Evolutionary conservation across 495 filamentous ascomycete species (phyloP), one percentile per base, ranked within the genome.

Genomic region (Penicillium desertorum): DNA sequence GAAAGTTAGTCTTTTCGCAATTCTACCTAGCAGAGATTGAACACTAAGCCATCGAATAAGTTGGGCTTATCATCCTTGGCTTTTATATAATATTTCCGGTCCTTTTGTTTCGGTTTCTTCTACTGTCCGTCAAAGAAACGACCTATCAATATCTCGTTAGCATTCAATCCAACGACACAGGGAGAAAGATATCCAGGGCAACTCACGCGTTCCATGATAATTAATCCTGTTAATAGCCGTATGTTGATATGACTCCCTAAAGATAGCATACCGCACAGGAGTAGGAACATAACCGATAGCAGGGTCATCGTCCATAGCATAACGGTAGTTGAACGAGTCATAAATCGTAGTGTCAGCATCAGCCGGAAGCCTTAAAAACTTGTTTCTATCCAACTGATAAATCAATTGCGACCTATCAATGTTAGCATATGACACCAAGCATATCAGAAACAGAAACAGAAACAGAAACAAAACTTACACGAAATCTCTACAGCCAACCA

Each of bases 401-500:
- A 48, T 32, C 9, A 48, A 12, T 25, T 48, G 45, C 25, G 45
- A 48, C 5, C 45, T 48, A 20, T 30, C 8, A 7, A 20, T 19
- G 17, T 48, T 48, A 48, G 45, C 27, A 20, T 32, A 30, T 32
- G 25, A 8, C 27, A 3, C 16, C 9, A 29, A 27, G 2, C n/a
- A 19, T 25, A 48, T 20, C 41, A 5, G 8, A 12, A 10, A 20
- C 11, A 20, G 20, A 20, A 10, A 20, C 11, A 20, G 20, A 20
- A 25, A 5, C 23, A 25, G 23, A 6, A 25, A 11, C 5, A 30
- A 48, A 48, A 48, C 45, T 48, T 14, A 48, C 45, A 19, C 3
- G 32, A 48, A 48, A n/a, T 48, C 45, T 19, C 16, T 20, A 25
- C 25, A 48, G 27, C 45, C 45, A 17, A 22, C 11, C 43, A 45